phyloP scores from a whole-genome alignment of 108 stramenopile genomes.

The Conticribra weissflogii region DNA sequence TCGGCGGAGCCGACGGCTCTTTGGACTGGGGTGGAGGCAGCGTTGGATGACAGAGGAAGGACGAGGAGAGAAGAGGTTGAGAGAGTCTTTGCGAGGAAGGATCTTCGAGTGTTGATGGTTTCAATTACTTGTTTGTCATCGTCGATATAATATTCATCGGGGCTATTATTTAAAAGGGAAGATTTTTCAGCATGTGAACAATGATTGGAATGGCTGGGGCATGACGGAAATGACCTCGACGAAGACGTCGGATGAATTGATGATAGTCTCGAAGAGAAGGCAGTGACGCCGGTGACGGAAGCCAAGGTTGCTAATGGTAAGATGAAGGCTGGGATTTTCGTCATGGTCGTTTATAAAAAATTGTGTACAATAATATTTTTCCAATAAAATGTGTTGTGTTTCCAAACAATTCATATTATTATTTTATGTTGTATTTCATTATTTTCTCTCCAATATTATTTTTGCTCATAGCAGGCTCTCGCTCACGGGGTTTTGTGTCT shows the following conservation, averaged over 20 bases:
- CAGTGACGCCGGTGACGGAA: neutral
- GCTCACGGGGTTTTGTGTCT: too few species aligned
- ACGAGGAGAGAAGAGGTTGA: slow-evolving; percentile 8
- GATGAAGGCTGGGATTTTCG: neutral
- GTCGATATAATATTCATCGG: neutral
- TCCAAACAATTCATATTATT: too few species aligned
- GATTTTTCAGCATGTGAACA: too few species aligned
- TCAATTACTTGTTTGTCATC: neutral
- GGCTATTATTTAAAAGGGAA: too few species aligned
- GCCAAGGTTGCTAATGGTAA: neutral
- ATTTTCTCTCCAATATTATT: too few species aligned
- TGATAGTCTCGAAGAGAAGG: neutral
- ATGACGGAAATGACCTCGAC: too few species aligned
- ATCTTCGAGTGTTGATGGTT: slow-evolving; percentile 6
- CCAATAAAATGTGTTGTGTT: too few species aligned
- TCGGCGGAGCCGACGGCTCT: slow-evolving; percentile 80
- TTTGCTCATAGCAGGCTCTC: too few species aligned
- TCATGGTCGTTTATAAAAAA: slow-evolving; percentile 1
- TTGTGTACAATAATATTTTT: too few species aligned
- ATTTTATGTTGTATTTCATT: too few species aligned
- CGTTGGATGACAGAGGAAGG: slow-evolving; percentile 13
- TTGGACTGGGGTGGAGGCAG: slow-evolving; percentile 60
- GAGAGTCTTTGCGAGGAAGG: slow-evolving; percentile 14
- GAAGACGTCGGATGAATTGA: neutral
- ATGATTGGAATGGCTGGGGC: too few species aligned